phyloP scores from a whole-genome alignment of 371 early-diverging fungal species.

The Mortierella sp. region DNA sequence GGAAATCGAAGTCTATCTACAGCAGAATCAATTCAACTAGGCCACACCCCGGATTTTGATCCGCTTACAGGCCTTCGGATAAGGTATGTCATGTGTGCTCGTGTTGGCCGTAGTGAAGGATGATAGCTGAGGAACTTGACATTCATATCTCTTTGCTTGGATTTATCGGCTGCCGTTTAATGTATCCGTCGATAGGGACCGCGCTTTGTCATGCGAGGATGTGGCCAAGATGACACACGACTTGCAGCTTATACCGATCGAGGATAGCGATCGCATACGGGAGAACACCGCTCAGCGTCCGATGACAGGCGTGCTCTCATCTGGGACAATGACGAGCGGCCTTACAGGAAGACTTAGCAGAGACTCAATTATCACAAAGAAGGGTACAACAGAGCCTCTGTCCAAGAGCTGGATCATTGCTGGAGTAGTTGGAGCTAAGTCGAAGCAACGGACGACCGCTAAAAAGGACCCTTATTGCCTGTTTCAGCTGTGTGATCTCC shows the following conservation, averaged over 20 bases:
- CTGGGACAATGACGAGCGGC: not conserved
- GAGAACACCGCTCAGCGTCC: slow-evolving; percentile 12
- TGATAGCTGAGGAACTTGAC: no score
- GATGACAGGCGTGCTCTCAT: slow-evolving; percentile 12
- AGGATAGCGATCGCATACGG: slow-evolving; percentile 22
- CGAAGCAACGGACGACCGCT: slow-evolving; percentile 28
- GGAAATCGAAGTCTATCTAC: not conserved
- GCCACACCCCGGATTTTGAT: slow-evolving; percentile 17
- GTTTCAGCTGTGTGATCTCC: slow-evolving; percentile 41
- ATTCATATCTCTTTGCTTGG: no score
- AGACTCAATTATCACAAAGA: not conserved
- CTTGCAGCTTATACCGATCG: slow-evolving; percentile 25
- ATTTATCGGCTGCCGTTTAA: not conserved
- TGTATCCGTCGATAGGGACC: slow-evolving; percentile 9
- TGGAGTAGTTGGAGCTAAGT: slow-evolving; percentile 47
- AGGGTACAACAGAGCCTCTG: not conserved
- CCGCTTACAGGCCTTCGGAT: slow-evolving; percentile 27
- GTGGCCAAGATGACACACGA: slow-evolving; percentile 25
- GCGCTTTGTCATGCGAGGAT: slow-evolving; percentile 13
- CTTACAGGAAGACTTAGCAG: slow-evolving; percentile 5
- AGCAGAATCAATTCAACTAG: not conserved
- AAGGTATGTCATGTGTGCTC: slow-evolving; percentile 6
- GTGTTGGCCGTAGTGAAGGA: not conserved
- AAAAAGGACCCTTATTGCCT: slow-evolving; percentile 35
- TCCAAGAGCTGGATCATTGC: slow-evolving; percentile 30